A percentile compares a stretch with the other conserved stretches of the same genome.
These are phyloP conservation scores for Chlorella sp. DNA, from an alignment of 139 green algal genomes.

Conservation along the genomic window DNA sequence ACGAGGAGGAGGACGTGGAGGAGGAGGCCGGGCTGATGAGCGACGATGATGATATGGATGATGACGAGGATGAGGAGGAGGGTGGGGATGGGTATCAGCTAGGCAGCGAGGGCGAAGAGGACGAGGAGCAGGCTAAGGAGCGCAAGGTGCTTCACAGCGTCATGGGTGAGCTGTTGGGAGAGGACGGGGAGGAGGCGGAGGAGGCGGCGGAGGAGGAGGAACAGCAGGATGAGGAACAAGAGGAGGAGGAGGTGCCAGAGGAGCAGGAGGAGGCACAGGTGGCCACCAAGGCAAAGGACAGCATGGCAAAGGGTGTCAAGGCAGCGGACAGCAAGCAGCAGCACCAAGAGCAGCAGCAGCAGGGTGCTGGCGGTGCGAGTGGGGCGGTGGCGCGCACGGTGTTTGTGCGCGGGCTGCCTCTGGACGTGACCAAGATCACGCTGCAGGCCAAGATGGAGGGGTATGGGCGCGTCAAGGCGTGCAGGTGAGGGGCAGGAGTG, in stretches of 20 bases:
- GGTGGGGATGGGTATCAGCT: conserved; percentile 7
- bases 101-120: conserved; percentile 5
- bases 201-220: conserved; percentile 2
- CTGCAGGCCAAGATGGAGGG: conserved; percentile 26
- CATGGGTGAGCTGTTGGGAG: not conserved
- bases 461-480: conserved; percentile 14
- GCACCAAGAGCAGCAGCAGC: conserved; percentile 7
- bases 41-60: conserved; percentile 9
- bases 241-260: not conserved
- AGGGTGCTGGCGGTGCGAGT: conserved; percentile 2
- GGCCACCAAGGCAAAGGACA: not conserved
- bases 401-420: conserved; percentile 69
- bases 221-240: not conserved
- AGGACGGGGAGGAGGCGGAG: conserved; percentile 4
- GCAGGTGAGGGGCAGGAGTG: not conserved
- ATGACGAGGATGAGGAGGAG: conserved; percentile 11
- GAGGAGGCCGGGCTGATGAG: no score
- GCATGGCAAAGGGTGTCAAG: conserved; percentile 4
- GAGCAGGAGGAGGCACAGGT: conserved; percentile 3
- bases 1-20: conserved; percentile 5
- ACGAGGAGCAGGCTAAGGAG: conserved; percentile 2
- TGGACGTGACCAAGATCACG: conserved; percentile 42
- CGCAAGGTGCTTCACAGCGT: not conserved
- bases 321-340: not conserved
- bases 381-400: conserved; percentile 41